Evolutionary conservation across 306 rosid species (phyloP).

Genomic region (cucumber (Cucumis sativus)): Cucumber_9930_V3 NC_026657.2:39225501-39226000

Average conservation of each 20-base stretch:
- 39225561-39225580: neutral
- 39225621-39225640: conserved; percentile 2
- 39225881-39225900: neutral
- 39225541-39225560: neutral
- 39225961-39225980: neutral
- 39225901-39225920: neutral
- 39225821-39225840: neutral
- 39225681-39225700: conserved; percentile 38
- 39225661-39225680: conserved; percentile 42
- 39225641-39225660: conserved; percentile 17
- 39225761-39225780: conserved; percentile 6
- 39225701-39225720: conserved; percentile 67
- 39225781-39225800: neutral
- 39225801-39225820: neutral
- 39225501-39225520: neutral
- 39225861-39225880: neutral
- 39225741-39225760: conserved; percentile 86
- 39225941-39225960: neutral
- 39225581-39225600: neutral
- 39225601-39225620: conserved; percentile 4
- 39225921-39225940: neutral
- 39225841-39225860: neutral
- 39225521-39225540: neutral
- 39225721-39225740: conserved; percentile 82
- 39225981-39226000: conserved; percentile 7